These are phyloP conservation scores for Penicillium brevicompactum DNA, from an alignment of 2,329 filamentous ascomycete genomes.

Conservation along the genomic window DNA sequence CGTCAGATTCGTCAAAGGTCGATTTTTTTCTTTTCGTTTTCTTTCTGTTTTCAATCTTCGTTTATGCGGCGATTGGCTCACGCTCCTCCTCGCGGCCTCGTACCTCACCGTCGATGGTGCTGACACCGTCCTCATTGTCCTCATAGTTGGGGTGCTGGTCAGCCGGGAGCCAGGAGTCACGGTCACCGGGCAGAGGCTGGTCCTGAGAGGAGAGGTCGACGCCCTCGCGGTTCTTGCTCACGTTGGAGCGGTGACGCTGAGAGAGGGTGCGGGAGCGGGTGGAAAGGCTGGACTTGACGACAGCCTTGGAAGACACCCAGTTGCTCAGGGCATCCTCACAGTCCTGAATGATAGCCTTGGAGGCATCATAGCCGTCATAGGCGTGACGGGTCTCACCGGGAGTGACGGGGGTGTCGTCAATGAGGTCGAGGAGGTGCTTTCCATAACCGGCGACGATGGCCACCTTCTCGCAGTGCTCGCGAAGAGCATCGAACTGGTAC, in stretches of 20 bases:
- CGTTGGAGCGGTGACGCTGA: slow-evolving; percentile 76
- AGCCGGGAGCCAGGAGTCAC: slow-evolving; percentile 77
- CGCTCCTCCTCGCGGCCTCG: slow-evolving; percentile 42
- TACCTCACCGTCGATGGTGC: slow-evolving; percentile 34
- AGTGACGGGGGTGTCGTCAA: slow-evolving; percentile 95
- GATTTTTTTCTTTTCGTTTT: neutral
- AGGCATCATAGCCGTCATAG: slow-evolving; percentile 97
- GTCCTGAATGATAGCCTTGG: slow-evolving; percentile 98
- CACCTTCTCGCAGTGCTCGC: slow-evolving; percentile 97
- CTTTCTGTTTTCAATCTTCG: neutral
- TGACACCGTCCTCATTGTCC: slow-evolving; percentile 43
- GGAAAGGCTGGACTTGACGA: slow-evolving; percentile 83
- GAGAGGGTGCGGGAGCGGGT: slow-evolving; percentile 85
- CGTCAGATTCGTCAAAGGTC: slow-evolving; percentile 17
- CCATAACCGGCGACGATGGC: slow-evolving; percentile 97
- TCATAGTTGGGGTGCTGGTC: slow-evolving; percentile 56
- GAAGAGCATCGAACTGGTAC: slow-evolving; percentile 96
- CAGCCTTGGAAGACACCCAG: slow-evolving; percentile 90
- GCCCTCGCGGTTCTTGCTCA: slow-evolving; percentile 68
- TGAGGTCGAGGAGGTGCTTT: slow-evolving; percentile 95
- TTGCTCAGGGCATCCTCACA: slow-evolving; percentile 97
- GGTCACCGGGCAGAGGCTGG: slow-evolving; percentile 74
- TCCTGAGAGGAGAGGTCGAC: slow-evolving; percentile 85
- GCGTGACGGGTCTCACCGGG: slow-evolving; percentile 93
- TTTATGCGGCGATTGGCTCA: slow-evolving; percentile 30